Evolutionary conservation across 2,329 filamentous ascomycete species (phyloP).

Genomic region (Geosmithia putterillii): DNA sequence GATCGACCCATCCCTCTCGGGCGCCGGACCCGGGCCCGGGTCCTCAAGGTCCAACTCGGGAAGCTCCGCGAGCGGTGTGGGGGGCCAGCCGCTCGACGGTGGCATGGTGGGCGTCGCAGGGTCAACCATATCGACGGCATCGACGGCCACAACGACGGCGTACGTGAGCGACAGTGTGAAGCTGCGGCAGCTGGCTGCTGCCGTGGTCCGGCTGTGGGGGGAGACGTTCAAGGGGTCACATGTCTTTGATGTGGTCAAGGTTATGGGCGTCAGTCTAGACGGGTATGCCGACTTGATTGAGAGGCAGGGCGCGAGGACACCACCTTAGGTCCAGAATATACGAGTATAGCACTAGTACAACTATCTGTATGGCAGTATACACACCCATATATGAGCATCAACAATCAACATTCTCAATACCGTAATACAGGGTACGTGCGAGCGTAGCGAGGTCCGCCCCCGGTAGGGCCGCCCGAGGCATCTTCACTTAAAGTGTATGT

Average conservation of each 20-base stretch:
- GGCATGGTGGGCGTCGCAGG: slow-evolving; percentile 19
- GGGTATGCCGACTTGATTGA: slow-evolving; percentile 44
- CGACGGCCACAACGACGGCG: neutral
- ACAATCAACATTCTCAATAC: no score
- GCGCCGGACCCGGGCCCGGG: slow-evolving; percentile 12
- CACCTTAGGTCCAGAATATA: neutral
- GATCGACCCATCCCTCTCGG: slow-evolving; percentile 41
- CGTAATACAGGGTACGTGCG: no score
- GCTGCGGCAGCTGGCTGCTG: slow-evolving; percentile 41
- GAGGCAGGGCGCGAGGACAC: slow-evolving; percentile 36
- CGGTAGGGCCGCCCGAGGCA: no score
- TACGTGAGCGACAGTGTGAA: slow-evolving; percentile 33
- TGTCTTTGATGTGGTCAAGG: slow-evolving; percentile 47
- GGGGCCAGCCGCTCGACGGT: slow-evolving; percentile 16
- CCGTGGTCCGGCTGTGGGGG: slow-evolving; percentile 48
- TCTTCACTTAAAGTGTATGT: no score
- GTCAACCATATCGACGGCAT: neutral
- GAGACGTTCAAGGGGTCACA: slow-evolving; percentile 50
- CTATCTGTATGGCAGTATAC: no score
- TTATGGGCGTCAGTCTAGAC: slow-evolving; percentile 44
- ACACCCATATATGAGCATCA: no score
- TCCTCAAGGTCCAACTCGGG: neutral
- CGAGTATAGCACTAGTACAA: no score
- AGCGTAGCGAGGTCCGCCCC: no score
- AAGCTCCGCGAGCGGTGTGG: neutral